Percentiles rank a stretch among this genome's conserved stretches.
phyloP scores from a whole-genome alignment of 148 eudicot species.

The Mesembryanthemum crystallinum region DNA sequence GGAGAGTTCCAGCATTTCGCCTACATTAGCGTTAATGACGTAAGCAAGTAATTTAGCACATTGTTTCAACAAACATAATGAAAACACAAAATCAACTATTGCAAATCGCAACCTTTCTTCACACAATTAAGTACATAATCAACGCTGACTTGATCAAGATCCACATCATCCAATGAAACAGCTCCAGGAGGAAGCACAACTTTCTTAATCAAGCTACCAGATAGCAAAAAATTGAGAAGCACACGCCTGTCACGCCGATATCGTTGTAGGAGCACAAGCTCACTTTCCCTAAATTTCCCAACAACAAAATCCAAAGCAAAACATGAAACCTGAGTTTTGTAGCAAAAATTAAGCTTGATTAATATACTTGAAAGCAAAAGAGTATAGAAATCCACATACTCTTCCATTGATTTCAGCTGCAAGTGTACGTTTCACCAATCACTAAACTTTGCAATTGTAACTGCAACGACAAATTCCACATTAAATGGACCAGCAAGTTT shows the following conservation, averaged over 20 bases:
- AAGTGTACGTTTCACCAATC: constrained; percentile 13
- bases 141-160: constrained; percentile 98
- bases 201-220: constrained; percentile 93
- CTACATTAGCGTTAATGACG: constrained; percentile 39
- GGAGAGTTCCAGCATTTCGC: constrained; percentile 89
- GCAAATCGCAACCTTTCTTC: constrained; percentile 57
- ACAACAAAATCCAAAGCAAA: background rate
- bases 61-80: background rate
- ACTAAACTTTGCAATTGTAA: background rate
- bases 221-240: constrained; percentile 74
- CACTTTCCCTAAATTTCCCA: constrained; percentile 54
- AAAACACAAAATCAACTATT: background rate
- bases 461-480: background rate
- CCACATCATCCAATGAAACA: constrained; percentile 93
- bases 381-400: constrained; percentile 21
- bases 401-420: constrained; percentile 27
- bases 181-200: constrained; percentile 99
- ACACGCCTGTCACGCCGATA: constrained; percentile 86
- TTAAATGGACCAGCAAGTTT: background rate
- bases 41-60: background rate
- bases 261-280: constrained; percentile 68
- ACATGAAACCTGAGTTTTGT: background rate
- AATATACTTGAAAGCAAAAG: background rate
- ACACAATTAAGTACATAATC: constrained; percentile 83
- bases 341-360: background rate